Evolutionary conservation across 2,329 filamentous ascomycete species (phyloP), one percentile per base, ranked within the genome.

Genomic region (Amylocarpus encephaloides): DNA sequence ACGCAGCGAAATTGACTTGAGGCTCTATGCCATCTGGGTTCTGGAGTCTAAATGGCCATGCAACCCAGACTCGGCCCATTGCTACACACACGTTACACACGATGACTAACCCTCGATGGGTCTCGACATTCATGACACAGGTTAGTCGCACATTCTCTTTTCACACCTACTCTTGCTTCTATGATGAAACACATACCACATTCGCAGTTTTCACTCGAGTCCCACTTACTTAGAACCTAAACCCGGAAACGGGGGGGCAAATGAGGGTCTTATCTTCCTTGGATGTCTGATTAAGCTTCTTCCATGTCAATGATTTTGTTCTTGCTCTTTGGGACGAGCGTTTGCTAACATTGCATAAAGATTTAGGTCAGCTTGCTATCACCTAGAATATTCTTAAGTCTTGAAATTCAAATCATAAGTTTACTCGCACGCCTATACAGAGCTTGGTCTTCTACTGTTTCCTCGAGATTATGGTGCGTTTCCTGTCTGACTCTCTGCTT

Each of bases 171-270:
- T 26, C 29, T 33, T 45, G 61, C 66, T 64, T 62, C 62, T 64
- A 82, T 86, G 83, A 87, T 86, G 82, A 86, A 86, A 83, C 69
- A 78, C 78, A 75, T 82, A 79, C 76, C 73, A 79, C 75, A 87
- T 88, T 90, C 85, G 85, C 85, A 89, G 85, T 89, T 89, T 89
- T 82, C 85, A 87, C 85, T 86, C 75, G 82, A 86, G 82, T 77
- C 76, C 76, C 71, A 45, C 51, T 49, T 44, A 46, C 62, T 65
- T 68, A 80, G 84, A 82, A 81, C 81, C 80, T 76, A 73, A 72
- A 70, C 71, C 61, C 22, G 22, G 22, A 26, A 26, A 26, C 22
- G 22, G 22, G 22, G 77, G 76, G 78, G 77, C 73, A 83, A 66
- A 83, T 86, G 83, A 86, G 77, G 76, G 82, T 63, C 60, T 64